A percentile compares a stretch with the other conserved stretches of the same genome.
Conservation (phyloP, 345 rosid species). For the Durio zibethinus region DNA sequence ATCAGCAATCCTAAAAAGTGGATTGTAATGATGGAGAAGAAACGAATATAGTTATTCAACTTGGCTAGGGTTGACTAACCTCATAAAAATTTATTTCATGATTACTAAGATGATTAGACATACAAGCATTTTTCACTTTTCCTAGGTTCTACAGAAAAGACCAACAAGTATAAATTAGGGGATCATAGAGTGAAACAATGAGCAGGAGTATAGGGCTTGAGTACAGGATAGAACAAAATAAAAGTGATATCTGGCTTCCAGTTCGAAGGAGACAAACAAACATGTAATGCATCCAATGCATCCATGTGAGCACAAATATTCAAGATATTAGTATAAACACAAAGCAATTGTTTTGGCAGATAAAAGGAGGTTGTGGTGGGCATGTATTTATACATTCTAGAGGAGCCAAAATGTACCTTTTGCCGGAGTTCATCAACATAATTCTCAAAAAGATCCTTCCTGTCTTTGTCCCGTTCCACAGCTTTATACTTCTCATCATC, state of each 20-base stretch:
- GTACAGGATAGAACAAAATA: not conserved
- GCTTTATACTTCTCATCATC: constrained; percentile 84
- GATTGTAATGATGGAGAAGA: not conserved
- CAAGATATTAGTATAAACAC: not conserved
- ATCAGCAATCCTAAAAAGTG: not conserved
- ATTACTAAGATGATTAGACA: not conserved
- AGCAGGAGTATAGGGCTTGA: not conserved
- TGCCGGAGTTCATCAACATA: constrained; percentile 61
- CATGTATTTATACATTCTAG: not conserved
- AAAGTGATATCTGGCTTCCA: not conserved
- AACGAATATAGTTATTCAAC: not conserved
- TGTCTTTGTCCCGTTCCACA: constrained; percentile 85
- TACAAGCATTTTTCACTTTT: not conserved
- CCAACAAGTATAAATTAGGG: not conserved
- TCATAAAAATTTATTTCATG: too few relatives aligned
- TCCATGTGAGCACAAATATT: not conserved
- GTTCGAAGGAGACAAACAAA: constrained; percentile 10
- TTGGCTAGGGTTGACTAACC: not conserved
- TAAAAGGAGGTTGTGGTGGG: not conserved
- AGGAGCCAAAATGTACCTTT: constrained; percentile 44
- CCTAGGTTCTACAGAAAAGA: not conserved
- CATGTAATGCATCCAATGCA: not conserved
- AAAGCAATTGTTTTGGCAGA: not conserved
- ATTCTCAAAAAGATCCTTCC: constrained; percentile 76
- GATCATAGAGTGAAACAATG: not conserved